Evolutionary conservation across 148 eudicot species (phyloP).

Genomic region (Rhododendron molle): DNA sequence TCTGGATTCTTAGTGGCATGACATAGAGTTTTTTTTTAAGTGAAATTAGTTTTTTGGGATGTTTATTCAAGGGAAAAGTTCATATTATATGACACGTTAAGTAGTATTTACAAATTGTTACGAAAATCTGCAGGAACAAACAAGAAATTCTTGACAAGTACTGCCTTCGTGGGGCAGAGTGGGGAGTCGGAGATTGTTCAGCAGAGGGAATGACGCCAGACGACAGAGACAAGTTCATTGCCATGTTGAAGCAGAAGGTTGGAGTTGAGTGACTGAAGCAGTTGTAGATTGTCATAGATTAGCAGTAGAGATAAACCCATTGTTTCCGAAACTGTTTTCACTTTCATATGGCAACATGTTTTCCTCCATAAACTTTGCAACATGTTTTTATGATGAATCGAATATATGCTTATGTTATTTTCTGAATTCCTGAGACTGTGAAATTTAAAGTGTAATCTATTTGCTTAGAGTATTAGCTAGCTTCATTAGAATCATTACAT

Average conservation of each 20-base stretch:
- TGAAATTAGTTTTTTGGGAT: background rate
- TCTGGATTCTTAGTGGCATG: background rate
- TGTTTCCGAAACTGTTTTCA: background rate
- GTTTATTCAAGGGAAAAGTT: background rate
- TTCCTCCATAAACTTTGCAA: background rate
- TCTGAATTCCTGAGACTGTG: background rate
- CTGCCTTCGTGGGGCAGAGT: constrained; percentile 89
- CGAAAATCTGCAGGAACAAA: constrained; percentile 51
- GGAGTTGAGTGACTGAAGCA: constrained; percentile 25
- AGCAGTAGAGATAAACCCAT: background rate
- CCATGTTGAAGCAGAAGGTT: constrained; percentile 66
- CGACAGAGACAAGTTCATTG: constrained; percentile 66
- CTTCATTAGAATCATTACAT: background rate
- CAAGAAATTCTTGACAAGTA: constrained; percentile 81
- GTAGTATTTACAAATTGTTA: background rate
- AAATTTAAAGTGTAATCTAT: background rate
- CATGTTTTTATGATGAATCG: background rate
- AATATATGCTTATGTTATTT: background rate
- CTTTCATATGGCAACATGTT: background rate
- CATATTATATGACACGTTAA: background rate
- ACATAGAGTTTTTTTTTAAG: background rate
- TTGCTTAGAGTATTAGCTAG: background rate
- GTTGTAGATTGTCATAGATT: background rate
- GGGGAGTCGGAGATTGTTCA: constrained; percentile 99
- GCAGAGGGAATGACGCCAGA: constrained; percentile 73